Base-by-base conservation (phyloP, 805 yeast genomes). In the Metschnikowia amazonensis region DNA sequence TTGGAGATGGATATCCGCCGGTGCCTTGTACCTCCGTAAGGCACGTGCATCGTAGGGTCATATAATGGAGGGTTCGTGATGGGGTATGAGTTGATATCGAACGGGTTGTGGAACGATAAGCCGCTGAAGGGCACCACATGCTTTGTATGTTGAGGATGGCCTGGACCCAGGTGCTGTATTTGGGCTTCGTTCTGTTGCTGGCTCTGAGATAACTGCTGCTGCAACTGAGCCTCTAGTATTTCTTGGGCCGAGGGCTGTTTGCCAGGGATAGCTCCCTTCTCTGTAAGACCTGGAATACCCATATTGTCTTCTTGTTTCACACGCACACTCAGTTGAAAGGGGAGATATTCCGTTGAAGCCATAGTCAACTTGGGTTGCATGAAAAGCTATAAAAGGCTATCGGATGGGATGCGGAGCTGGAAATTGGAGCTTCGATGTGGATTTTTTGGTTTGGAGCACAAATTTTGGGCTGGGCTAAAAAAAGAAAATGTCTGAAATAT, bases 1-100 rank as follows among this genome's bases (percentile, higher is more conserved):
- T 86, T 86, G 9, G 92, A 84, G 43, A 86, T 86, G 36, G 94
- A 85, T 2, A 86, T 81, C 59, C 95, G 75, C 60, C 94, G 71
- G 59, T 84, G 69, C 37, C 75, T 58, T 17, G 69, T 60, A 31
- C 58, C 69, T 32, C 63, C 52, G 46, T 57, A 62, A 17, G 71
- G 69, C 23, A 69, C 47, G 53, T 63, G 58, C 66, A 69, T 67
- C 23, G 72, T 64, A 4, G 72, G 64, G 49, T 74, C 79, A 49
- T 72, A 67, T 25, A 74, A 55, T 13, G 77, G 79, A 1, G 79
- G 79, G 50, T 70, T 71, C 1, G 77, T 71, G 42, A 72, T 60
- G 45, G 60, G 84, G 46, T 70, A 71, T 35, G 66, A 60, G 49
- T 59, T 60, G 31, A 67, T 51, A 47, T 68, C 74, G 50, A 69